Evolutionary conservation across 1,284 basidiomycete species (phyloP), one percentile per base, ranked within the genome.

Genomic region (Marasmius sp.): DNA sequence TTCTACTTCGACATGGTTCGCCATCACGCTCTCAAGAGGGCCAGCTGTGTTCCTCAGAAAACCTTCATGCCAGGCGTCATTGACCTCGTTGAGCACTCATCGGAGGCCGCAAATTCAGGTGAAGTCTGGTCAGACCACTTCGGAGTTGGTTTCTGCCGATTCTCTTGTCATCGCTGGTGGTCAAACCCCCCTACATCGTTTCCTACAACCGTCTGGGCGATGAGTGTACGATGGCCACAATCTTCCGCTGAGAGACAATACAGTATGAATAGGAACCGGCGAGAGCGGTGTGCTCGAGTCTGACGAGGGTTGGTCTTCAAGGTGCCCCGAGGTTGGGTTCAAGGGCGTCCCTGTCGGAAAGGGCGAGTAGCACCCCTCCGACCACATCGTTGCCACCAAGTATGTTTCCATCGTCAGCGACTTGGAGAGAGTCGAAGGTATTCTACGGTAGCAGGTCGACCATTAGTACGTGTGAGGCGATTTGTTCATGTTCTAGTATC

Each of bases 171-270:
- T n/a, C n/a, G n/a, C n/a, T n/a, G n/a, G n/a, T n/a, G n/a, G n/a
- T n/a, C n/a, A n/a, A n/a, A n/a, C n/a, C n/a, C n/a, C n/a, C n/a
- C n/a, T n/a, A n/a, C n/a, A n/a, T n/a, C n/a, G n/a, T n/a, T n/a
- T n/a, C 93, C 37, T 99, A 99, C 86, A 99, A 98, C 85, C 97
- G 99, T 78, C 87, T 99, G 58, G 97, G 97, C 47, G 98, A 98
- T 85, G 98, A n/a, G n/a, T n/a, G n/a, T n/a, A 98, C 75, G 96
- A 98, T 74, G 96, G 95, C 37, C 89, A 90, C 79, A 97, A 98
- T 81, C 80, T 98, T 92, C 87, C 63, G 91, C 94, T 18, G 93
- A 95, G 77, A 82, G 81, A 66, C 96, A 98, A 81, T 98, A 98
- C 90, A 92, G 91, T 83, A 93, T n/a, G 89, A 83, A 99, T 98